Conservation (phyloP, 176 grass and related monocot species). For the Zea luxurians region DNA sequence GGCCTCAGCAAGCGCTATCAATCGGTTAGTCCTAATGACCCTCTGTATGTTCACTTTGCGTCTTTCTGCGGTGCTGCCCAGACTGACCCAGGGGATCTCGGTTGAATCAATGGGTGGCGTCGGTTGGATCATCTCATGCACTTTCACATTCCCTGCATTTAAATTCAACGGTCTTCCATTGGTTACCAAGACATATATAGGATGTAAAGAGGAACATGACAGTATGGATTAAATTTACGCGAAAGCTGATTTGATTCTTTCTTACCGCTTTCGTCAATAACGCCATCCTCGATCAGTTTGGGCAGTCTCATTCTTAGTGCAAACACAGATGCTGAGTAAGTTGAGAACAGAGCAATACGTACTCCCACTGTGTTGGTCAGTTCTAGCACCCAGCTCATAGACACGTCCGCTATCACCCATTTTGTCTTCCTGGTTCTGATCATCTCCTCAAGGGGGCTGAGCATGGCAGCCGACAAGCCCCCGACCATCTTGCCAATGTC, state of each 20-base stretch:
- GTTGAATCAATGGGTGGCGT: conserved; percentile 43
- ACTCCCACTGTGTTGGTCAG: conserved; percentile 42
- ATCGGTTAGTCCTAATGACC: conserved; percentile 40
- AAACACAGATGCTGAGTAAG: conserved; percentile 48
- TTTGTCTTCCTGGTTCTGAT: conserved; percentile 45
- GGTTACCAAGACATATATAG: not conserved
- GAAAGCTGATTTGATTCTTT: not conserved
- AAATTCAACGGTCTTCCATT: conserved; percentile 4
- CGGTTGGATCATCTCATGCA: conserved; percentile 48
- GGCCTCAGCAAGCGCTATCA: conserved; percentile 38
- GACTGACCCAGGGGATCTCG: conserved; percentile 52
- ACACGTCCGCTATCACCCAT: conserved; percentile 52
- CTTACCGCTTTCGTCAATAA: conserved; percentile 59
- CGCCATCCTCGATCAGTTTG: conserved; percentile 41
- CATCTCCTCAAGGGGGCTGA: conserved; percentile 41
- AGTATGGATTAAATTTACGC: not conserved
- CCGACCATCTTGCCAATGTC: conserved; percentile 30
- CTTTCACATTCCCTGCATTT: conserved; percentile 46
- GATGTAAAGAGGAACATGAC: not conserved
- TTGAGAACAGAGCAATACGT: conserved; percentile 40
- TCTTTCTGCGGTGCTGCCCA: conserved; percentile 35
- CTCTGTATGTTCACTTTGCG: conserved; percentile 47
- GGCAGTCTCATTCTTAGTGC: conserved; percentile 44
- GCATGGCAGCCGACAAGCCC: conserved; percentile 43
- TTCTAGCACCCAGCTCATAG: conserved; percentile 46